These are phyloP conservation scores for Monilinia aucupariae DNA, from an alignment of 2,329 filamentous ascomycete genomes.

Conservation along the genomic window DNA sequence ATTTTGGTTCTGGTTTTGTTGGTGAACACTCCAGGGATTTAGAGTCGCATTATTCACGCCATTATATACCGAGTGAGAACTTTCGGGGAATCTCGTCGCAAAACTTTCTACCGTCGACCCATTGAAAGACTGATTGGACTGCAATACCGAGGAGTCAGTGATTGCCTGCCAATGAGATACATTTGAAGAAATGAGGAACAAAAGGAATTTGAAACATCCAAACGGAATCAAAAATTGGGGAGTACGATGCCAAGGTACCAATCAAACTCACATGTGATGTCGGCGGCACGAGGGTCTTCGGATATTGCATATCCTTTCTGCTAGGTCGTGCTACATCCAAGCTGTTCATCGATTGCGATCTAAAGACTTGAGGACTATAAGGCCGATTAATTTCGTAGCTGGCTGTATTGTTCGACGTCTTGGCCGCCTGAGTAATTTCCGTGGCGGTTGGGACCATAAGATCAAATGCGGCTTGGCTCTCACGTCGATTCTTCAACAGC, in stretches of 20 bases:
- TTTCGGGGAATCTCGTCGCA: slow-evolving; percentile 1
- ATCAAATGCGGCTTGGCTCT: slow-evolving; percentile 32
- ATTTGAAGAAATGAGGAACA: neutral
- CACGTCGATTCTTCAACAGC: slow-evolving; percentile 20
- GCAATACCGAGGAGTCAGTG: neutral
- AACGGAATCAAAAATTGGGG: neutral
- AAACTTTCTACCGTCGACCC: slow-evolving; percentile 6
- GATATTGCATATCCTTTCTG: slow-evolving; percentile 14
- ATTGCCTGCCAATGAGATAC: neutral
- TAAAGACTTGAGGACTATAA: slow-evolving; percentile 25
- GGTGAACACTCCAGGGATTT: slow-evolving; percentile 1
- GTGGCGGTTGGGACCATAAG: slow-evolving; percentile 22
- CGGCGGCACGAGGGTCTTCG: slow-evolving; percentile 16
- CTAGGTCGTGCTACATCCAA: slow-evolving; percentile 9
- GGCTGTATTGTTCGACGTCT: slow-evolving; percentile 27
- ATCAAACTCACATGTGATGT: neutral
- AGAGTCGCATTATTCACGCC: neutral
- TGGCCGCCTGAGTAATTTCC: slow-evolving; percentile 26
- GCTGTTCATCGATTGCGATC: slow-evolving; percentile 18
- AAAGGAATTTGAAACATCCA: neutral
- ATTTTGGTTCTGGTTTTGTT: slow-evolving; percentile 8
- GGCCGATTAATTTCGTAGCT: slow-evolving; percentile 24
- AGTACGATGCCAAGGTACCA: neutral
- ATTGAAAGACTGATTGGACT: slow-evolving; percentile 12
- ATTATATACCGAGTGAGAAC: neutral